Conservation (phyloP, 805 yeast species). For the Wickerhamomyces alni region DNA sequence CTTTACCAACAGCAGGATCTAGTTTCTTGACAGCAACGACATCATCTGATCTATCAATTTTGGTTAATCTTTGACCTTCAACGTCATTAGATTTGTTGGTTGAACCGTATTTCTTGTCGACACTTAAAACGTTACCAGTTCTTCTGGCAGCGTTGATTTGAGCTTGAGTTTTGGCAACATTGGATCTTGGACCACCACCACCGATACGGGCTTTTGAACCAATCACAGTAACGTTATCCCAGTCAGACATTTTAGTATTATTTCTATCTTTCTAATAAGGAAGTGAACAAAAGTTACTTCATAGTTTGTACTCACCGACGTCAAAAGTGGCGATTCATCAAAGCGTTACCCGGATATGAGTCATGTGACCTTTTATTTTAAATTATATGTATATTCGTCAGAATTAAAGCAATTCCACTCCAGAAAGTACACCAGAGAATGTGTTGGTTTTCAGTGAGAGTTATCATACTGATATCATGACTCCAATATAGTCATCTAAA, state of each 20-base stretch:
- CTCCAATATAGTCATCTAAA: too few relatives aligned
- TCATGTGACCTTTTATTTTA: neutral
- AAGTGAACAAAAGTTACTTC: neutral
- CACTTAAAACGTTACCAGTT: constrained; percentile 80
- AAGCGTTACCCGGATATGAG: neutral
- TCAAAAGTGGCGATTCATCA: neutral
- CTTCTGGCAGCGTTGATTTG: constrained; percentile 93
- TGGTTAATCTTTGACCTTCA: constrained; percentile 94
- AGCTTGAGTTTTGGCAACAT: constrained; percentile 71
- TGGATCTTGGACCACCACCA: constrained; percentile 80
- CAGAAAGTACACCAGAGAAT: too few relatives aligned
- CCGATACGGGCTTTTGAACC: constrained; percentile 88
- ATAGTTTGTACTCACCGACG: neutral
- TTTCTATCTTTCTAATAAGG: too few relatives aligned
- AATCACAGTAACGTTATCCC: constrained; percentile 88
- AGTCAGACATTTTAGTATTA: constrained; percentile 68
- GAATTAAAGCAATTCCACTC: neutral
- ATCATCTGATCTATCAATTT: constrained; percentile 88
- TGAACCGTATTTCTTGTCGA: constrained; percentile 87
- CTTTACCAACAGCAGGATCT: constrained; percentile 79
- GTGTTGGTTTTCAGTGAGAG: too few relatives aligned
- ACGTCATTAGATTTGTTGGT: constrained; percentile 57
- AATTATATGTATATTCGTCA: too few relatives aligned
- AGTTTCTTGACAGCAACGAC: constrained; percentile 89
- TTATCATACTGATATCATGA: too few relatives aligned